These are phyloP conservation scores for Trametes versicolor DNA, from an alignment of 1,284 basidiomycete species.

Conservation along the genomic window DNA sequence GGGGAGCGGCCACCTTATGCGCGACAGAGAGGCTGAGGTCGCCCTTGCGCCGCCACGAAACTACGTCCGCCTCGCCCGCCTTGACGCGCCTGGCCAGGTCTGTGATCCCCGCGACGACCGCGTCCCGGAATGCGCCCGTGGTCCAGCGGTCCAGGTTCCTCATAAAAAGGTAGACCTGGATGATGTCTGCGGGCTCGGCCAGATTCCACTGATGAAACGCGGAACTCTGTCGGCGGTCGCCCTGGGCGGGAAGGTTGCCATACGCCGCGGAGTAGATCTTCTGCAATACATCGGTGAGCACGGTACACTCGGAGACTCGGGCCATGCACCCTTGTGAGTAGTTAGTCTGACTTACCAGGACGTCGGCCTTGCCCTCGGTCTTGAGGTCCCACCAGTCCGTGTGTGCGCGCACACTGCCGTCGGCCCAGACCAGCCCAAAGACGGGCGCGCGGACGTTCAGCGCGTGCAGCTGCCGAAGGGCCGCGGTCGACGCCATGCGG, in stretches of 20 bases:
- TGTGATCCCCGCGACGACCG: slow-evolving; percentile 51
- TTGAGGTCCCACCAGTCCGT: slow-evolving; percentile 60
- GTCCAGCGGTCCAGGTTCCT: slow-evolving; percentile 66
- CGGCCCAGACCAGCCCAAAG: slow-evolving; percentile 64
- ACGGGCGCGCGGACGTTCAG: slow-evolving; percentile 57
- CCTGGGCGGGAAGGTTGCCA: slow-evolving; percentile 36
- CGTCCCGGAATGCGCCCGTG: slow-evolving; percentile 50
- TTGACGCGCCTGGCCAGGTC: slow-evolving; percentile 48
- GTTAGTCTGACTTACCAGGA: slow-evolving; percentile 43
- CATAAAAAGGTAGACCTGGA: slow-evolving; percentile 62
- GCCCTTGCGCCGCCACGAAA: slow-evolving; percentile 59
- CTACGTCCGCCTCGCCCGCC: slow-evolving; percentile 44
- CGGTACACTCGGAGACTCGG: slow-evolving; percentile 11
- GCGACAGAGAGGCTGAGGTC: slow-evolving; percentile 40
- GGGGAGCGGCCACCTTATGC: slow-evolving; percentile 20
- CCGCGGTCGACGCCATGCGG: slow-evolving; percentile 61
- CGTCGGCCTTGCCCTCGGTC: slow-evolving; percentile 35
- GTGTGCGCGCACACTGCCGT: slow-evolving; percentile 61
- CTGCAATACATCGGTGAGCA: slow-evolving; percentile 40
- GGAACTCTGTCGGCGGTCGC: slow-evolving; percentile 21
- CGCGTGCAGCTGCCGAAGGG: slow-evolving; percentile 59
- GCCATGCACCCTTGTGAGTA: background rate
- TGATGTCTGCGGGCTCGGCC: slow-evolving; percentile 53
- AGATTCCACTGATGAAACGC: slow-evolving; percentile 62
- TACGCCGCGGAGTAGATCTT: slow-evolving; percentile 61